phyloP scores from a whole-genome alignment of 2,329 filamentous ascomycete species.

The Ophiostoma sp. region DNA sequence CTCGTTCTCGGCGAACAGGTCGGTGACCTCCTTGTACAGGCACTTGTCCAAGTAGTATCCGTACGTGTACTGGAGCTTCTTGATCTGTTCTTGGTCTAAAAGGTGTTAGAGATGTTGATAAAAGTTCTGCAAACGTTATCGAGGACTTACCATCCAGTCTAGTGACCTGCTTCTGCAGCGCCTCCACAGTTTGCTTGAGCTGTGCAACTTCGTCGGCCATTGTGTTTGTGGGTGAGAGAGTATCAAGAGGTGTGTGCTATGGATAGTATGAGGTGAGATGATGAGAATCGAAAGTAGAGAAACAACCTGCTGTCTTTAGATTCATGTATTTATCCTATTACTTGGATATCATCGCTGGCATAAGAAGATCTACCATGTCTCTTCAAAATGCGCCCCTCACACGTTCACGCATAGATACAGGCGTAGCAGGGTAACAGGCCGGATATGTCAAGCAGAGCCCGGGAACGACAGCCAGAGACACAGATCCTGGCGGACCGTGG shows the following conservation, averaged over 20 bases:
- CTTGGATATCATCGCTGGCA: neutral
- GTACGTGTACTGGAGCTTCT: slow-evolving; percentile 58
- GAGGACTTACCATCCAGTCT: slow-evolving; percentile 26
- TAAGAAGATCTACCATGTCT: neutral
- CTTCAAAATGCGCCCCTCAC: neutral
- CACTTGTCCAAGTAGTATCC: slow-evolving; percentile 62
- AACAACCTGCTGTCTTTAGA: neutral
- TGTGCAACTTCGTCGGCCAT: slow-evolving; percentile 30
- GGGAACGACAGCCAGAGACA: neutral
- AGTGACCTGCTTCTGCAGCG: slow-evolving; percentile 29
- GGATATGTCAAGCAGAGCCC: neutral
- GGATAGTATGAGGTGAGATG: neutral
- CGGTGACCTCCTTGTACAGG: slow-evolving; percentile 53
- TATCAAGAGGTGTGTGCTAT: neutral
- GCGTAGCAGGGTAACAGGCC: neutral
- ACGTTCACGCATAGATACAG: slow-evolving; percentile 13
- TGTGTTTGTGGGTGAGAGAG: neutral
- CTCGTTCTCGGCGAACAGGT: slow-evolving; percentile 54
- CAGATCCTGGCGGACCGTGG: neutral
- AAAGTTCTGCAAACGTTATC: neutral
- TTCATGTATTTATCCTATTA: neutral
- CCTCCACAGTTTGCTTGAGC: slow-evolving; percentile 30
- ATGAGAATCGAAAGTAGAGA: neutral
- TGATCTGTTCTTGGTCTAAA: slow-evolving; percentile 54
- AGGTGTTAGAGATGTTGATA: neutral